Percentiles rank a stretch among this genome's conserved stretches.
These are phyloP conservation scores for Populus deltoides DNA, from an alignment of 345 rosid genomes.

Conservation along the genomic window DNA sequence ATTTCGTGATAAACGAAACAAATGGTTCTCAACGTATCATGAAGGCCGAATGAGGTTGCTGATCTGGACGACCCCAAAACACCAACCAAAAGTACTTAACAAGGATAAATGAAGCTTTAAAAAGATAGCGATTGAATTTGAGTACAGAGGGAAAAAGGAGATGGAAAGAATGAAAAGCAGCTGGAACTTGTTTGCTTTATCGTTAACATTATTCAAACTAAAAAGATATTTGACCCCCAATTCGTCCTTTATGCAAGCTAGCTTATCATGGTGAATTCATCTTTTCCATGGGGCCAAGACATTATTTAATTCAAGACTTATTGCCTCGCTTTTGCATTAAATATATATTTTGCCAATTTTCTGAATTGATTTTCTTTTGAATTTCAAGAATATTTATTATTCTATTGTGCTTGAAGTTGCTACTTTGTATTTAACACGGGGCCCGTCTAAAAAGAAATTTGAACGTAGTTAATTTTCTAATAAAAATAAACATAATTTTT, in stretches of 20 bases:
- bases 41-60: background rate
- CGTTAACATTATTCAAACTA: conserved; percentile 14
- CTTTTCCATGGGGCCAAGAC: background rate
- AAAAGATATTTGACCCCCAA: conserved; percentile 26
- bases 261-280: conserved; percentile 5
- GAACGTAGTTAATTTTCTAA: too few species aligned
- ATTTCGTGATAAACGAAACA: too few species aligned
- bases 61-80: background rate
- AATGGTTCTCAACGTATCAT: background rate
- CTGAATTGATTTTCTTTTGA: background rate
- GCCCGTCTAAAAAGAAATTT: too few species aligned
- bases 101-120: background rate
- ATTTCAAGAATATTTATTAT: too few species aligned
- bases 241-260: conserved; percentile 10
- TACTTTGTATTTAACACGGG: background rate
- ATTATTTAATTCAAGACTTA: background rate
- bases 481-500: too few species aligned
- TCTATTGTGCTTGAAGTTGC: too few species aligned
- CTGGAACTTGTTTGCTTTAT: background rate
- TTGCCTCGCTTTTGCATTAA: background rate
- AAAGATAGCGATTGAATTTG: conserved; percentile 8
- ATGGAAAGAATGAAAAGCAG: conserved; percentile 8
- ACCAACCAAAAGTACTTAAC: background rate
- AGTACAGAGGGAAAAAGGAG: conserved; percentile 15
- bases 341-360: background rate